phyloP scores from a whole-genome alignment of 2,329 filamentous ascomycete species.

The Botrytis squamosa region DNA sequence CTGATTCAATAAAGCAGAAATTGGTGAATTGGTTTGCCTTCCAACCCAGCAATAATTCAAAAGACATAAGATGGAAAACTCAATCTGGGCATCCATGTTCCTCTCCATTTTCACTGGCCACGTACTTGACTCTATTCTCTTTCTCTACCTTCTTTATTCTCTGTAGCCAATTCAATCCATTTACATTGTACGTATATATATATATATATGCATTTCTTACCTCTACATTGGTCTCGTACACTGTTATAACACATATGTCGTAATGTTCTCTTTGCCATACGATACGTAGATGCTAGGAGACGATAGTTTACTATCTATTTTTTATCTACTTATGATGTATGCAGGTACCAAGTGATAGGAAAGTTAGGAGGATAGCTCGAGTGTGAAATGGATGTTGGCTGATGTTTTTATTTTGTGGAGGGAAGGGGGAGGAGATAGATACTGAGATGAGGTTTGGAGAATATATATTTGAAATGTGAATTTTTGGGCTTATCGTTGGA shows the following conservation, averaged over 20 bases:
- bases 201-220: not conserved
- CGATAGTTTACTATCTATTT: too few relatives aligned
- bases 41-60: not conserved
- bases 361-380: not conserved
- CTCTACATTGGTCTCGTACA: not conserved
- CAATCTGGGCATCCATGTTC: not conserved
- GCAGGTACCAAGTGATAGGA: too few relatives aligned
- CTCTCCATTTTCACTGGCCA: not conserved
- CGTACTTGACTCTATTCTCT: not conserved
- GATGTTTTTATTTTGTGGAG: too few relatives aligned
- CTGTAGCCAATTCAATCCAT: not conserved
- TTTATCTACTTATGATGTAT: too few relatives aligned
- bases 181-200: not conserved
- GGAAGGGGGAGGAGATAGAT: not conserved
- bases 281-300: not conserved
- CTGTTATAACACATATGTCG: not conserved
- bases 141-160: not conserved
- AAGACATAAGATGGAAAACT: too few relatives aligned
- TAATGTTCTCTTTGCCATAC: not conserved
- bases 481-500: not conserved
- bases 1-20: not conserved
- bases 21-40: not conserved
- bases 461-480: not conserved
- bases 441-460: not conserved
- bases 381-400: too few relatives aligned